phyloP scores from a whole-genome alignment of 495 filamentous ascomycete genomes.

The Aspergillus campestris region DNA sequence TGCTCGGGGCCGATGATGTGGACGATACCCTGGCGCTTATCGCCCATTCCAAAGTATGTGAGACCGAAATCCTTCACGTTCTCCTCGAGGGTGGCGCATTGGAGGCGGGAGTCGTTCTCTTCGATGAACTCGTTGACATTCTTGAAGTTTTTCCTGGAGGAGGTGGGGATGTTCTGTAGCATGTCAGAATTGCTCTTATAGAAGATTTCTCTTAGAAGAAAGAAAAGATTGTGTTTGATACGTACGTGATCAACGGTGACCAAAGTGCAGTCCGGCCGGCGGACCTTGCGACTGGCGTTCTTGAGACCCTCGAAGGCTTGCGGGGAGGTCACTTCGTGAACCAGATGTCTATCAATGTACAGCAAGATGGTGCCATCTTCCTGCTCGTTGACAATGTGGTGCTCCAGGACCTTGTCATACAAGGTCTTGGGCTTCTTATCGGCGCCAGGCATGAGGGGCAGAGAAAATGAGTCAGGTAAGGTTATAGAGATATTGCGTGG shows the following conservation, averaged over 20 bases:
- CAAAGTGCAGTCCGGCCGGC: slow-evolving; percentile 91
- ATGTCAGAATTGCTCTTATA: slow-evolving; percentile 5
- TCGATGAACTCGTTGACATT: slow-evolving; percentile 79
- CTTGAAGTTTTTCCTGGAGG: slow-evolving; percentile 82
- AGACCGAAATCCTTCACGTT: slow-evolving; percentile 95
- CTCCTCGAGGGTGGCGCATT: slow-evolving; percentile 91
- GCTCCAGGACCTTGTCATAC: slow-evolving; percentile 95
- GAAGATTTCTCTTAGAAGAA: not conserved
- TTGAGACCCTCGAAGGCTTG: slow-evolving; percentile 96
- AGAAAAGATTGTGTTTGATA: slow-evolving; percentile 2
- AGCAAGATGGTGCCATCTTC: slow-evolving; percentile 85
- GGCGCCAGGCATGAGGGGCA: slow-evolving; percentile 66
- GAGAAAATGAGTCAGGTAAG: not conserved
- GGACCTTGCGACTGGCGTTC: slow-evolving; percentile 77
- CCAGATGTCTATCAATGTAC: slow-evolving; percentile 93
- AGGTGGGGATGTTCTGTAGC: slow-evolving; percentile 83
- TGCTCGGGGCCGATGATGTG: slow-evolving; percentile 99
- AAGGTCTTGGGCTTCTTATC: slow-evolving; percentile 74
- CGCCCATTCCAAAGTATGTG: slow-evolving; percentile 93
- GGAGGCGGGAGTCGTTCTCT: slow-evolving; percentile 84
- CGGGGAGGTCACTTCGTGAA: slow-evolving; percentile 97
- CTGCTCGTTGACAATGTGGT: slow-evolving; percentile 90
- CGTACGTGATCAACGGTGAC: slow-evolving; percentile 95
- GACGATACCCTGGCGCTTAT: slow-evolving; percentile 96
- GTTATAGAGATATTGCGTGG: not conserved